phyloP scores from a whole-genome alignment of 2,329 filamentous ascomycete species.

The Fusarium graminum region DNA sequence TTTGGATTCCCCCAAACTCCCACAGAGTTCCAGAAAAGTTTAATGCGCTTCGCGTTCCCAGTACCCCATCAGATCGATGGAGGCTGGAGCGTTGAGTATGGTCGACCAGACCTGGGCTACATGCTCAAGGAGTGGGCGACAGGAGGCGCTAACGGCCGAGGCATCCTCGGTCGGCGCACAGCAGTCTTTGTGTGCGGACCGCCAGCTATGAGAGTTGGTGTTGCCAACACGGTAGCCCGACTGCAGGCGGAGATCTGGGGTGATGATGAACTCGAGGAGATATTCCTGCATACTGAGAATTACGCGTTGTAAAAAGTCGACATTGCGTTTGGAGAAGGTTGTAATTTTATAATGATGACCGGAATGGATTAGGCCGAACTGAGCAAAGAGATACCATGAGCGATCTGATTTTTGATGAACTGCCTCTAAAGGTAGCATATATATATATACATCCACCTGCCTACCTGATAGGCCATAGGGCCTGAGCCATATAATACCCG shows the following conservation, averaged over 20 bases:
- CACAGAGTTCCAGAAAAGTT: constrained; percentile 87
- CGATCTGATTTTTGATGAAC: constrained; percentile 43
- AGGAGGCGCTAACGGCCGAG: constrained; percentile 73
- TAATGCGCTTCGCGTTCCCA: constrained; percentile 92
- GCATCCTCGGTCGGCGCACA: constrained; percentile 81
- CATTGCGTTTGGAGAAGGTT: constrained; percentile 18
- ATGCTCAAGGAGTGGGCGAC: constrained; percentile 87
- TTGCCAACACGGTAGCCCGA: constrained; percentile 85
- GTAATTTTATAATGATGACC: constrained; percentile 40
- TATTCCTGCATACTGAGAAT: constrained; percentile 95
- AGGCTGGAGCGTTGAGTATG: constrained; percentile 93
- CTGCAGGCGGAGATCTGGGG: constrained; percentile 88
- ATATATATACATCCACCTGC: constrained; percentile 20
- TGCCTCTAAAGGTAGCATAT: constrained; percentile 15
- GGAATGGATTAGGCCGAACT: background rate
- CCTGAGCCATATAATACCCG: constrained; percentile 38
- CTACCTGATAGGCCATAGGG: constrained; percentile 13
- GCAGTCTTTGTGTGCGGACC: constrained; percentile 96
- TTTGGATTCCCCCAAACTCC: constrained; percentile 88
- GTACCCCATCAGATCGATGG: constrained; percentile 75
- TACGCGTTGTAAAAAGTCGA: constrained; percentile 75
- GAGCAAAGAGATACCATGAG: constrained; percentile 49
- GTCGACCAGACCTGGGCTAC: constrained; percentile 86
- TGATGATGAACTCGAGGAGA: constrained; percentile 83
- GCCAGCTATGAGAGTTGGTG: constrained; percentile 86